Evolutionary conservation across 495 filamentous ascomycete genomes (phyloP).

Genomic region (Neurospora sp.): DNA sequence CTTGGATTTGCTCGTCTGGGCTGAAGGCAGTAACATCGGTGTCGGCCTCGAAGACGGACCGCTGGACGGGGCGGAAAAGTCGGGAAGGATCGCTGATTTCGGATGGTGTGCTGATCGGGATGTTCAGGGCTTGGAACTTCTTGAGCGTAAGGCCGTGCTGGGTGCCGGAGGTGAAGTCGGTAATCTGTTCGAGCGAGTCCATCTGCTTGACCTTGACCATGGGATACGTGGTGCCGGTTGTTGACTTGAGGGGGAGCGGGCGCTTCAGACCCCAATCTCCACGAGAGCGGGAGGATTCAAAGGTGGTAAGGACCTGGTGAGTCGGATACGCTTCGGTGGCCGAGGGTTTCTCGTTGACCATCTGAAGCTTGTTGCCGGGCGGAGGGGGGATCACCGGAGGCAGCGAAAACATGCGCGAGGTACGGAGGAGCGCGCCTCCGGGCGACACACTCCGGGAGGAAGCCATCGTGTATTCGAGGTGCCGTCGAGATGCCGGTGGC

Average conservation of each 20-base stretch:
- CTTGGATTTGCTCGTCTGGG: conserved; percentile 14
- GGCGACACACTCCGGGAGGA: conserved; percentile 40
- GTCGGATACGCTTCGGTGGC: conserved; percentile 72
- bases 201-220: conserved; percentile 60
- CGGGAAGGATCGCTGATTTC: conserved; percentile 13
- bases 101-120: conserved; percentile 43
- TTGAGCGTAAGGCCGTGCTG: conserved; percentile 72
- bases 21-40: conserved; percentile 38
- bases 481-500: conserved; percentile 2
- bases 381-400: conserved; percentile 41
- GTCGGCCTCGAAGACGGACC: conserved; percentile 51
- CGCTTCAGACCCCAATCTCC: conserved; percentile 97
- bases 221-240: conserved; percentile 58
- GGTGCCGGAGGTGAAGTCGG: conserved; percentile 74
- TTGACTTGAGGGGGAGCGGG: conserved; percentile 64
- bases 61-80: conserved; percentile 4
- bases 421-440: conserved; percentile 48
- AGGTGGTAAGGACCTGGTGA: conserved; percentile 74
- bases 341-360: conserved; percentile 34
- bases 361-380: conserved; percentile 21
- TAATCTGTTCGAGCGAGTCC: conserved; percentile 86
- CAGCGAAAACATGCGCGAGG: conserved; percentile 49
- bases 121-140: conserved; percentile 70
- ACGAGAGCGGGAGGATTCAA: conserved; percentile 55
- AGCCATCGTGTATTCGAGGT: conserved; percentile 13